A percentile compares a stretch with the other conserved stretches of the same genome.
Evolutionary conservation across 2,329 filamentous ascomycete genomes (phyloP).

Genomic region (Paraconiothyrium brasiliense): DNA sequence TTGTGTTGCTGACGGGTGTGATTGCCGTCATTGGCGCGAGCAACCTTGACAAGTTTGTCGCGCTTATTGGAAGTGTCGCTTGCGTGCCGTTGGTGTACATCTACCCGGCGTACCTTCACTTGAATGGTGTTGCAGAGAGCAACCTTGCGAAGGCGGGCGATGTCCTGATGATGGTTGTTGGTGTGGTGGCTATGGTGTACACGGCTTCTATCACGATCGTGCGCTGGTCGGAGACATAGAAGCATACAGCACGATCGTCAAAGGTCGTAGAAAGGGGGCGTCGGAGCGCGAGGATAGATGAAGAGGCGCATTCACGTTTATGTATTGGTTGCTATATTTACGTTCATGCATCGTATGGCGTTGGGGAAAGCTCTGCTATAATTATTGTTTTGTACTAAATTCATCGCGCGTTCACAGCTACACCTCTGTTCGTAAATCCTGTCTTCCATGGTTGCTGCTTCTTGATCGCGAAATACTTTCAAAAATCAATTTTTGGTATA

Average conservation of each 20-base stretch:
- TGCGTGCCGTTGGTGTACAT: slow-evolving; percentile 82
- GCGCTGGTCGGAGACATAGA: slow-evolving; percentile 44
- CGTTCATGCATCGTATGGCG: not conserved
- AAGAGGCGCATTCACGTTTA: not conserved
- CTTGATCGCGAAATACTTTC: too few relatives aligned
- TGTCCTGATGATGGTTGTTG: slow-evolving; percentile 69
- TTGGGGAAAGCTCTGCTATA: not conserved
- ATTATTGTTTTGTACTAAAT: not conserved
- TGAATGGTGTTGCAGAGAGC: slow-evolving; percentile 70
- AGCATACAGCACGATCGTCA: not conserved
- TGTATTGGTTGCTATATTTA: not conserved
- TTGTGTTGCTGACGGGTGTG: slow-evolving; percentile 68
- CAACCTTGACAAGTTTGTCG: slow-evolving; percentile 78
- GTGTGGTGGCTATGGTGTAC: slow-evolving; percentile 76
- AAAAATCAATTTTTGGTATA: not conserved
- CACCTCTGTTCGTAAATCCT: not conserved
- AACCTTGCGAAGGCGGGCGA: slow-evolving; percentile 67
- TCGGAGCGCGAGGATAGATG: too few relatives aligned
- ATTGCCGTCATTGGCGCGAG: slow-evolving; percentile 72
- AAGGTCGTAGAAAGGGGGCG: not conserved
- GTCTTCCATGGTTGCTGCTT: not conserved
- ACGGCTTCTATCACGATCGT: slow-evolving; percentile 71
- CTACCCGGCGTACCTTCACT: slow-evolving; percentile 77
- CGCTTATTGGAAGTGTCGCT: slow-evolving; percentile 76
- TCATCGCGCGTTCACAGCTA: not conserved